phyloP scores from a whole-genome alignment of 176 grass and related monocot genomes.

The Eremochloa ophiuroides region DNA sequence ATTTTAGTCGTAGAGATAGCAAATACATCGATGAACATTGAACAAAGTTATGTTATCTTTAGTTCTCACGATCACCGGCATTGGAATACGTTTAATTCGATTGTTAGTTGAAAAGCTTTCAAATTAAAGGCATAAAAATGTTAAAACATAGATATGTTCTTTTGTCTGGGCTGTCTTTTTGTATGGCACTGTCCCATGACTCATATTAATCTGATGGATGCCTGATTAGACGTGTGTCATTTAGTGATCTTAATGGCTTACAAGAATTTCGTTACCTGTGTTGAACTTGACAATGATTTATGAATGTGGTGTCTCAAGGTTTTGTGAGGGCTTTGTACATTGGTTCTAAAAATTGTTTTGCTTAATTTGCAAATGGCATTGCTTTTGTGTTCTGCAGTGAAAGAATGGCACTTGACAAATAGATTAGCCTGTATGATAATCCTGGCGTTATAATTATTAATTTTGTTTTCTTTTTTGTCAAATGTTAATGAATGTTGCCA shows the following conservation, averaged over 20 bases:
- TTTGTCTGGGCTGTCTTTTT: background rate
- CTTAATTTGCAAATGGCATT: background rate
- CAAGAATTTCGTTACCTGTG: background rate
- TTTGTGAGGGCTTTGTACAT: background rate
- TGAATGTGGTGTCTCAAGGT: background rate
- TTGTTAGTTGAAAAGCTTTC: background rate
- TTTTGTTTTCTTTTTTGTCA: background rate
- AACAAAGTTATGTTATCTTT: background rate
- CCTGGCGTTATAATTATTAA: background rate
- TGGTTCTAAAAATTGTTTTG: background rate
- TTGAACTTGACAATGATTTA: background rate
- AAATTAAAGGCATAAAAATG: background rate
- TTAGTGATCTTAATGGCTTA: background rate
- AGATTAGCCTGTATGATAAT: background rate
- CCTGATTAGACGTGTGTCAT: background rate
- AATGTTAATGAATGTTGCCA: background rate
- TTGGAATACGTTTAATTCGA: background rate
- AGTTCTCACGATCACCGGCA: background rate
- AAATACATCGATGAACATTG: background rate
- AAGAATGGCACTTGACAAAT: background rate
- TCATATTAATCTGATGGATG: background rate
- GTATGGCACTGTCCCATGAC: background rate
- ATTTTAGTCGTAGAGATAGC: too few relatives aligned
- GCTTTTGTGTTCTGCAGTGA: background rate
- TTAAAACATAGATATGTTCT: background rate